Evolutionary conservation across 2,329 filamentous ascomycete species (phyloP), one percentile per base, ranked within the genome.

Genomic region (Lasiodiplodia citricola): DNA sequence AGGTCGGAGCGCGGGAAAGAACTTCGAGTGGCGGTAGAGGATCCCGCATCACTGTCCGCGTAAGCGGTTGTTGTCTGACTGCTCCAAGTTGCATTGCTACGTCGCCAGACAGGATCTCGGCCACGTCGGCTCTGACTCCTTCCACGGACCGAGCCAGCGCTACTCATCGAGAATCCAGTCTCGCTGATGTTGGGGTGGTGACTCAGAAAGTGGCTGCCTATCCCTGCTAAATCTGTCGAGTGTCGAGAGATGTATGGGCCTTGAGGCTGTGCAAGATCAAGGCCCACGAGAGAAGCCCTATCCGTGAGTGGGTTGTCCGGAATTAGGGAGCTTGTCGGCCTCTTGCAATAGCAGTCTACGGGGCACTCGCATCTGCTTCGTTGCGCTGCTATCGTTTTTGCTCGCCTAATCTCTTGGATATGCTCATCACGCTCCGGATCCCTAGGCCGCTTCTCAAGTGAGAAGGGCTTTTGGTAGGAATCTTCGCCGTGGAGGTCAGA

Each of bases 241-340:
- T 60, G 44, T 35, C 66, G 66, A 37, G 56, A 51, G 25, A 51
- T 50, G 23, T 31, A 25, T 44, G 55, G 13, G n/a, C 57, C 52
- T n/a, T 44, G 37, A 11, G 66, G 21, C 18, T 62, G 66, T 38
- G 66, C 66, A 41, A 68, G 66, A 28, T 68, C 66, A 13, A 68
- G 57, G n/a, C 35, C 47, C 23, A 50, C 55, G 38, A 68, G 57
- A 18, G 66, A 68, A 31, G 57, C 50, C 10, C 66, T 37, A n/a
- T 68, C 66, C 1, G 37, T 51, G 21, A 68, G 57, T 21, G 66
- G 50, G 18, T 44, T 54, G 23, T 68, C 58, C 3, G 57, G 57
- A 28, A 64, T 35, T 16, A 68, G 35, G 23, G 66, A 68, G 51
- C 66, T 68, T n/a, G 35, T 47, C 23, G 66, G 66, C 37, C 66